These are phyloP conservation scores for Coleophoma cylindrospora DNA, from an alignment of 2,329 filamentous ascomycete species.

Conservation along the genomic window DNA sequence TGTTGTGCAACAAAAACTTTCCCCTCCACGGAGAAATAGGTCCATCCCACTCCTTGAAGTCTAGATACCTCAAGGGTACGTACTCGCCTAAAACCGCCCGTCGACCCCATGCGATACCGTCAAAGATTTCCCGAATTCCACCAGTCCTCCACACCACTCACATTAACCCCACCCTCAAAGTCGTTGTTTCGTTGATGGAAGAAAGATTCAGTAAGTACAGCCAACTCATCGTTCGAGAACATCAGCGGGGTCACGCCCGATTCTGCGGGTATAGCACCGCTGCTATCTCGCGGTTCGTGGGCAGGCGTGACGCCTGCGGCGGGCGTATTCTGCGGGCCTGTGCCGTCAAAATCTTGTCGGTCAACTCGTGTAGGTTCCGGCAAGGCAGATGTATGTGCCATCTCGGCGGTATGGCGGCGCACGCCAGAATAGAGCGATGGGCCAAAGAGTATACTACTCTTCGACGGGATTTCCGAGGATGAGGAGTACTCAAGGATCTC, in stretches of 20 bases:
- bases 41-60: no score
- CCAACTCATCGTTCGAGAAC: conserved; percentile 35
- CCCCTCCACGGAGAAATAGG: no score
- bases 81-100: neutral
- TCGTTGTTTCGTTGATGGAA: conserved; percentile 33
- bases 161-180: conserved; percentile 8
- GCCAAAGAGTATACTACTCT: conserved; percentile 34
- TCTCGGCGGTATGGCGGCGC: conserved; percentile 26
- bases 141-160: conserved; percentile 17
- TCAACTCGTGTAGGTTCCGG: conserved; percentile 36
- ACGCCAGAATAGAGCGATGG: conserved; percentile 29
- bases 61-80: no score
- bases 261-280: conserved; percentile 9
- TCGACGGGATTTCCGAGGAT: conserved; percentile 29
- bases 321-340: neutral
- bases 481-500: conserved; percentile 42
- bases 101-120: neutral
- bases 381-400: conserved; percentile 36
- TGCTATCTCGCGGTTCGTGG: conserved; percentile 12
- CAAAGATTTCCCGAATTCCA: conserved; percentile 18
- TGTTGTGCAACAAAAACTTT: no score
- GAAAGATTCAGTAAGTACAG: conserved; percentile 41
- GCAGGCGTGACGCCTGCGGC: neutral
- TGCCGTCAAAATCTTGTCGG: conserved; percentile 17
- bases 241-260: conserved; percentile 7